These are phyloP conservation scores for Nannochloropsis salina DNA, from an alignment of 108 stramenopile species.

Conservation along the genomic window DNA sequence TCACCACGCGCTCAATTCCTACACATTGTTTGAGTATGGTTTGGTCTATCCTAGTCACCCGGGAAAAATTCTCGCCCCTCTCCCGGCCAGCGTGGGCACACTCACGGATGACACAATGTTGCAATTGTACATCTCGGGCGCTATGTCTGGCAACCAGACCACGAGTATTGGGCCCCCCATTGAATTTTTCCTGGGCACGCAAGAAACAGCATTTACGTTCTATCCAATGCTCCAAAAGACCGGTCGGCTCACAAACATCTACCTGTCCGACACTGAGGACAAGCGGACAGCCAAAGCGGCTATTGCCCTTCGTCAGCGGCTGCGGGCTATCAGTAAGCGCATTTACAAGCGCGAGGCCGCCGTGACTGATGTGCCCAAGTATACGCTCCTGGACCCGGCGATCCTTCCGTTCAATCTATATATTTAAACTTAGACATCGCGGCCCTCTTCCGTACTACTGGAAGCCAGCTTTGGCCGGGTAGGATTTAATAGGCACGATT, in stretches of 20 bases:
- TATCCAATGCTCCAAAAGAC: background rate
- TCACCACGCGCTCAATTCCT: background rate
- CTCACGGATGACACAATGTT: background rate
- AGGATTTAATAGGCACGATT: too few relatives aligned
- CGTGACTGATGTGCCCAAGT: background rate
- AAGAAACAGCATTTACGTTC: background rate
- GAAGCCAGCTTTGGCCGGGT: too few relatives aligned
- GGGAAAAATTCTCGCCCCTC: background rate
- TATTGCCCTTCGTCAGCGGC: background rate
- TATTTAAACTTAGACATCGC: background rate
- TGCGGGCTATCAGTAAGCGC: background rate
- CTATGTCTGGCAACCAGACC: background rate
- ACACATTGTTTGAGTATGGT: background rate
- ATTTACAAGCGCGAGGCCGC: background rate
- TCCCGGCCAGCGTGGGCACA: background rate
- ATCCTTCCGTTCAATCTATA: background rate
- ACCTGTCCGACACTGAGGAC: background rate
- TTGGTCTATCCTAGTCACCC: background rate
- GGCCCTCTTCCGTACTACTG: too few relatives aligned
- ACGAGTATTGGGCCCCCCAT: background rate
- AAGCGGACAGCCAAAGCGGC: background rate
- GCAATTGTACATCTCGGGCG: background rate
- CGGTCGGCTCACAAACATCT: background rate
- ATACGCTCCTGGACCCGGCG: background rate
- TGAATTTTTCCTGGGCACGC: background rate